Evolutionary conservation across 2,329 filamentous ascomycete species (phyloP).

Genomic region (Sporothrix schenckii): DNA sequence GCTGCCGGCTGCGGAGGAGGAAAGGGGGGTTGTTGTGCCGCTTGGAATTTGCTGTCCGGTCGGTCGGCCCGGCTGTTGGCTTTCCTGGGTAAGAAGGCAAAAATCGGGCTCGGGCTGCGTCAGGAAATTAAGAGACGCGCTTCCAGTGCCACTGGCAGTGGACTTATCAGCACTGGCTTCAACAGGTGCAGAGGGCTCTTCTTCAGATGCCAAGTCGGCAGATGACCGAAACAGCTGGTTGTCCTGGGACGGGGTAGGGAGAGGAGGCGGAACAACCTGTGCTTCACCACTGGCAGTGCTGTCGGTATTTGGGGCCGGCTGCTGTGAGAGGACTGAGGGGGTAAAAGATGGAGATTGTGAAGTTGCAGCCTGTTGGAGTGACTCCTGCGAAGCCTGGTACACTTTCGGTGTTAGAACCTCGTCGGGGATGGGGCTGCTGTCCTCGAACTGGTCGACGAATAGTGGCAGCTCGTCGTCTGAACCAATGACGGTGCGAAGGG

Average conservation of each 20-base stretch:
- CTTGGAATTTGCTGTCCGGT: background rate
- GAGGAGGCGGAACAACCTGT: background rate
- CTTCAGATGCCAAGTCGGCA: constrained; percentile 26
- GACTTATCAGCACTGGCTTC: constrained; percentile 5
- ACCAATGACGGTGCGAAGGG: background rate
- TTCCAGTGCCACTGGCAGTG: background rate
- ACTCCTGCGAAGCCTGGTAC: background rate
- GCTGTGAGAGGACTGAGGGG: background rate
- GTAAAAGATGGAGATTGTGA: background rate
- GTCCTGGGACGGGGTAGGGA: background rate
- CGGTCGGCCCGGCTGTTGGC: background rate
- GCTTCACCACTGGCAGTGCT: constrained; percentile 15
- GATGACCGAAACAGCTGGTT: constrained; percentile 26
- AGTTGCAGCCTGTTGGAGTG: background rate
- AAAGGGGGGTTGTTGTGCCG: background rate
- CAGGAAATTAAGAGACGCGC: constrained; percentile 27
- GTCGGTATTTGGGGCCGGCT: background rate
- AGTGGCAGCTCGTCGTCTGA: background rate
- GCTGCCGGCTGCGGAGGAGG: background rate
- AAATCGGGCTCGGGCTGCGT: constrained; percentile 34
- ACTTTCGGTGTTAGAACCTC: background rate
- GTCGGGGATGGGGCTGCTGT: background rate
- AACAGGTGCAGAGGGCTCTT: background rate
- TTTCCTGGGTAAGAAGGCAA: constrained; percentile 20
- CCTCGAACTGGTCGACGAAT: background rate